These are phyloP conservation scores for Cladosporium sphaerospermum DNA, from an alignment of 2,329 filamentous ascomycete species.

Conservation along the genomic window DNA sequence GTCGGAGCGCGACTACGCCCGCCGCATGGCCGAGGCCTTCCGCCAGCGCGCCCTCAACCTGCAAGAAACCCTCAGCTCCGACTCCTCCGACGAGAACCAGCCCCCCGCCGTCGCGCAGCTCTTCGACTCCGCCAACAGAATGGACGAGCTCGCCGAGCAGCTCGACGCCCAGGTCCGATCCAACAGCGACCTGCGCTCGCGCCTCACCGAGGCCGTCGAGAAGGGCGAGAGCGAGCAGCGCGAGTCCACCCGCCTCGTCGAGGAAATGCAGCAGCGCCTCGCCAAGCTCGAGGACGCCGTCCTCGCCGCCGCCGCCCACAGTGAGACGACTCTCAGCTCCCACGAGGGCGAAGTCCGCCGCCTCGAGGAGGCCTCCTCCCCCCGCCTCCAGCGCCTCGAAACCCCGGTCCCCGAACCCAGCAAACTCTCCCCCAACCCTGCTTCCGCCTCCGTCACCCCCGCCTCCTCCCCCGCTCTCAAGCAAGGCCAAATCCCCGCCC, in stretches of 20 bases:
- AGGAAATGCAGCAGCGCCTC: constrained; percentile 72
- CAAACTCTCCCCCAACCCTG: constrained; percentile 30
- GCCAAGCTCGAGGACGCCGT: constrained; percentile 79
- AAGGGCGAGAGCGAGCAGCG: constrained; percentile 81
- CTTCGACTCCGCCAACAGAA: constrained; percentile 64
- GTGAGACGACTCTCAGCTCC: constrained; percentile 73
- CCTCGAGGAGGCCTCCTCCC: constrained; percentile 70
- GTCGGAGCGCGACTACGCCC: constrained; percentile 65
- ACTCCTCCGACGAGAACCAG: constrained; percentile 17
- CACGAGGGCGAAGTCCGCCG: constrained; percentile 80
- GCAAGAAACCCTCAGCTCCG: constrained; percentile 58
- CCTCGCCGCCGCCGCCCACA: constrained; percentile 72
- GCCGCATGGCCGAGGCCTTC: constrained; percentile 58
- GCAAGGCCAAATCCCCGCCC: constrained; percentile 39
- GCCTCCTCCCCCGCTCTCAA: background rate
- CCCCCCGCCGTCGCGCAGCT: constrained; percentile 56
- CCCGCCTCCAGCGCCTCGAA: constrained; percentile 64
- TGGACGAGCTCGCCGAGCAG: constrained; percentile 72
- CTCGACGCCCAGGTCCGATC: constrained; percentile 74
- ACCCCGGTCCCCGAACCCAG: constrained; percentile 38
- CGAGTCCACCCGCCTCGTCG: constrained; percentile 73
- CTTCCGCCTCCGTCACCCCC: background rate
- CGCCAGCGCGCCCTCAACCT: constrained; percentile 55
- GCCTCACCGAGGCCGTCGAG: constrained; percentile 71
- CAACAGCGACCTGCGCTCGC: constrained; percentile 68